phyloP scores from a whole-genome alignment of 2,329 filamentous ascomycete genomes.

The Clathrospora elynae region DNA sequence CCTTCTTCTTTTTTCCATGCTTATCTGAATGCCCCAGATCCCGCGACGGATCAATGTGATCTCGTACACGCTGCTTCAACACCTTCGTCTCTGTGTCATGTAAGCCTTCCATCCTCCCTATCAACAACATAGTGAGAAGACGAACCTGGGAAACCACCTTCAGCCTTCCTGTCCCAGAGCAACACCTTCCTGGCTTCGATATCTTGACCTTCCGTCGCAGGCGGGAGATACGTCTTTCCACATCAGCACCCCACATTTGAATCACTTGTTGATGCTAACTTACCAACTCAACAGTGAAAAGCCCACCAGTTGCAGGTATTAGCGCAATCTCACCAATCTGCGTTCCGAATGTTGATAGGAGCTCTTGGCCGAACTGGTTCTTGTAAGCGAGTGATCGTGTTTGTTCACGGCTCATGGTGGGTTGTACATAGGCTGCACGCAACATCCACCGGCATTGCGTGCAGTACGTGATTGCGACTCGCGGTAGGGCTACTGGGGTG shows the following conservation, averaged over 20 bases:
- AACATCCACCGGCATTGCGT: conserved; percentile 95
- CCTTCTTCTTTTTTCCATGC: conserved; percentile 44
- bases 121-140: neutral
- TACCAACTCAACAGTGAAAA: conserved; percentile 75
- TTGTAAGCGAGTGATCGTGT: neutral
- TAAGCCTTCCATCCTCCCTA: neutral
- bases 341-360: conserved; percentile 88
- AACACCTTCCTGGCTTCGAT: conserved; percentile 56
- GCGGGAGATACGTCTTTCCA: conserved; percentile 34
- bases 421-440: conserved; percentile 76
- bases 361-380: conserved; percentile 83
- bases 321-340: conserved; percentile 85
- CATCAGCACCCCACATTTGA: neutral
- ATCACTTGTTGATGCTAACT: neutral
- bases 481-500: conserved; percentile 59
- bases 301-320: conserved; percentile 80
- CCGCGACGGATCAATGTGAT: conserved; percentile 77
- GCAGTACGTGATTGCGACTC: conserved; percentile 88
- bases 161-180: conserved; percentile 85
- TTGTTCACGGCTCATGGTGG: neutral
- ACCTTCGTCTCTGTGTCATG: conserved; percentile 74
- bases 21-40: conserved; percentile 74
- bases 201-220: conserved; percentile 7
- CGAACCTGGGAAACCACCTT: conserved; percentile 80
- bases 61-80: conserved; percentile 80